Evolutionary conservation across 208 protist species (phyloP).

Genomic region (Acanthamoeba triangularis): DNA sequence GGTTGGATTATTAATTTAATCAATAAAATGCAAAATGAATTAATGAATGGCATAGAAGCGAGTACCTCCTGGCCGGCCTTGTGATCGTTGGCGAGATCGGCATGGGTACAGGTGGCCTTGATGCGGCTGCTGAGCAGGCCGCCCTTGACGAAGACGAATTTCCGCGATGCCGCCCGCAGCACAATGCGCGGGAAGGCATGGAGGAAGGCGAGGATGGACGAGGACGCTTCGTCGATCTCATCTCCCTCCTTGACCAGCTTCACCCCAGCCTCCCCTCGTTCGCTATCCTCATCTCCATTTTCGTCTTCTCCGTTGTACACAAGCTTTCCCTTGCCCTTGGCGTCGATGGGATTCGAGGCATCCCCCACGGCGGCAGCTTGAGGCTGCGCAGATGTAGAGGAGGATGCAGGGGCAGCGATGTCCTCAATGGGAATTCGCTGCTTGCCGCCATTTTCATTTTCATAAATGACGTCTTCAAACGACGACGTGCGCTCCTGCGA

Average conservation of each 20-base stretch:
- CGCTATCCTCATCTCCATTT: neutral
- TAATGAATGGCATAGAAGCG: neutral
- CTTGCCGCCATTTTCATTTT: neutral
- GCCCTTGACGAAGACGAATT: constrained; percentile 43
- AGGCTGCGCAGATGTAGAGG: neutral
- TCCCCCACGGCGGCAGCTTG: neutral
- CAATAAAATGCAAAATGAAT: neutral
- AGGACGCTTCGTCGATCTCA: neutral
- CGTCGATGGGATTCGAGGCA: neutral
- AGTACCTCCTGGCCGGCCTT: constrained; percentile 47
- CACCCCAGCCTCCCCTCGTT: neutral
- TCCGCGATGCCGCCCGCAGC: neutral
- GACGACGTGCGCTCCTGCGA: neutral
- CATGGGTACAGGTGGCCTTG: constrained; percentile 29
- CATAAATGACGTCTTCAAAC: neutral
- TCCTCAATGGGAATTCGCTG: neutral
- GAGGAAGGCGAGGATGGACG: neutral
- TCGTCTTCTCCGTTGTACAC: neutral
- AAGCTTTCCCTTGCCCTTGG: neutral
- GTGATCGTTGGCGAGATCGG: constrained; percentile 28
- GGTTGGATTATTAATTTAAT: neutral
- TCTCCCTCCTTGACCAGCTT: constrained; percentile 13
- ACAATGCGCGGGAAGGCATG: constrained; percentile 28
- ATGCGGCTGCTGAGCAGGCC: constrained; percentile 7
- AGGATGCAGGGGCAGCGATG: neutral